phyloP scores from a whole-genome alignment of 225 moss, liverwort and hornwort genomes.

The Polytrichum formosum region DNA sequence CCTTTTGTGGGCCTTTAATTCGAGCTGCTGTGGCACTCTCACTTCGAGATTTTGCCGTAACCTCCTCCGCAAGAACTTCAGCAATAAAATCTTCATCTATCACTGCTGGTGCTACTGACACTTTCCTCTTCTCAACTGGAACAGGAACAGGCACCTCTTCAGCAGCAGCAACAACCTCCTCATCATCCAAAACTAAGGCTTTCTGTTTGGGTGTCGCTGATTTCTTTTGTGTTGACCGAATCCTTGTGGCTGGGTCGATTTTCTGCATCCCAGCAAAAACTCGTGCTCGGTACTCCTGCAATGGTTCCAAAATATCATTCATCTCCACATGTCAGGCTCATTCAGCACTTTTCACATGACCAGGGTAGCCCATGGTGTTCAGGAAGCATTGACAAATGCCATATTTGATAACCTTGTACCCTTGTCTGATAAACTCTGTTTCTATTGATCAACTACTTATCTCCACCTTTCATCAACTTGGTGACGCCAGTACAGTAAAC shows the following conservation, averaged over 20 bases:
- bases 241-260: constrained; percentile 10
- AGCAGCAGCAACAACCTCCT: neutral
- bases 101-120: constrained; percentile 4
- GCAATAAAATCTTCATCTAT: constrained; percentile 49
- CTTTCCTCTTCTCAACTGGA: constrained; percentile 15
- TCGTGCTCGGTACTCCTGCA: constrained; percentile 70
- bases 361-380: too few relatives aligned
- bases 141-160: constrained; percentile 2
- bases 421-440: too few relatives aligned
- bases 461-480: too few relatives aligned
- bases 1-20: constrained; percentile 36
- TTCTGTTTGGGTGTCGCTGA: neutral
- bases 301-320: neutral
- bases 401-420: too few relatives aligned
- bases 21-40: constrained; percentile 44
- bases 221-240: neutral
- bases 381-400: too few relatives aligned
- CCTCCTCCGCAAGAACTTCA: constrained; percentile 55
- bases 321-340: neutral
- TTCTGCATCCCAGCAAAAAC: constrained; percentile 66
- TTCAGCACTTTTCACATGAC: neutral
- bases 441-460: too few relatives aligned
- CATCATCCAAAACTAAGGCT: neutral
- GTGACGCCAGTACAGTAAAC: too few relatives aligned
- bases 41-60: constrained; percentile 31